phyloP scores from a whole-genome alignment of 768 basidiomycete genomes.

The Lactarius hengduanensis region DNA sequence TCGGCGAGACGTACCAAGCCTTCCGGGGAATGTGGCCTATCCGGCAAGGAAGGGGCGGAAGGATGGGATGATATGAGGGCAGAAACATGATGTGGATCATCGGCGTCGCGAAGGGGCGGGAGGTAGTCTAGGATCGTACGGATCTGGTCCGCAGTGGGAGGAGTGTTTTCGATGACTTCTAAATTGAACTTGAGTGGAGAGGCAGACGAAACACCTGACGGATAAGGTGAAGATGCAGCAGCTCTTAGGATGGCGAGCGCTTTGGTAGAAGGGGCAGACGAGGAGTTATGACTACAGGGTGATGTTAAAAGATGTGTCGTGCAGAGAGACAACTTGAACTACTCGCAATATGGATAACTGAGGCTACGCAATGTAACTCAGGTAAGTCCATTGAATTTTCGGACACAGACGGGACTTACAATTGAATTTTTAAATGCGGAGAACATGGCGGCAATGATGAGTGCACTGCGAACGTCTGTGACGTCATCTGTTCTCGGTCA shows the following conservation, averaged over 20 bases:
- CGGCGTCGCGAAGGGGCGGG: constrained; percentile 35
- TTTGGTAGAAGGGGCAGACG: constrained; percentile 61
- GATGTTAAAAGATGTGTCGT: not conserved
- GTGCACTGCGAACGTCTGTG: not conserved
- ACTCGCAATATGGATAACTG: constrained; percentile 29
- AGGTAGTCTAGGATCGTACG: constrained; percentile 64
- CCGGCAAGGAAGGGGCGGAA: constrained; percentile 38
- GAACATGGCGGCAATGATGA: constrained; percentile 13
- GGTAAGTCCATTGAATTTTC: not conserved
- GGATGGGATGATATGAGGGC: constrained; percentile 66
- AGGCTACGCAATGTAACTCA: constrained; percentile 12
- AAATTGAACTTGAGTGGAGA: constrained; percentile 67
- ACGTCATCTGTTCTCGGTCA: not conserved
- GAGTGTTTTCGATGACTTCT: constrained; percentile 62
- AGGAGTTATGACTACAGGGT: constrained; percentile 55
- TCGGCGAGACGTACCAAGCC: constrained; percentile 51
- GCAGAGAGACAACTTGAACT: no score
- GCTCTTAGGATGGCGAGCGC: constrained; percentile 60
- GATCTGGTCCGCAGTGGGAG: constrained; percentile 68
- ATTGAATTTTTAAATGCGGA: constrained; percentile 27
- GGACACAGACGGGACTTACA: constrained; percentile 8
- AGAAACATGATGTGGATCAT: constrained; percentile 33
- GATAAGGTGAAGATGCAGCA: constrained; percentile 61
- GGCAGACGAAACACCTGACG: constrained; percentile 45
- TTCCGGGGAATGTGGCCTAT: constrained; percentile 41